A percentile compares a stretch with the other conserved stretches of the same genome.
Conservation (phyloP, 1,284 basidiomycete genomes). For the Irpex sp. region DNA sequence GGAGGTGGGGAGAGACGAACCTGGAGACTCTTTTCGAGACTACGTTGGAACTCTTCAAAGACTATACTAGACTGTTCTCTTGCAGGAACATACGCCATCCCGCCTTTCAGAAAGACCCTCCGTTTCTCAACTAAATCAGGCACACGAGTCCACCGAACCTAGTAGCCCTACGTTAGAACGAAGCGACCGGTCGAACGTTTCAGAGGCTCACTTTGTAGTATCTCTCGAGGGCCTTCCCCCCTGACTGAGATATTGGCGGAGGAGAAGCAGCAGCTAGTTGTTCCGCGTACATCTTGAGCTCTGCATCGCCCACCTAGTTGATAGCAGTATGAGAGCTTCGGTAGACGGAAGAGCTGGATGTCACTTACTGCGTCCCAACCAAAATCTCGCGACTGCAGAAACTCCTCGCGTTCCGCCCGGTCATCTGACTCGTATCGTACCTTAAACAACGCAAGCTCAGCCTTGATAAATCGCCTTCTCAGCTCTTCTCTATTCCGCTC, state of each 20-base stretch:
- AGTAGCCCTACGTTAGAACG: background rate
- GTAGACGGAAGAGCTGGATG: background rate
- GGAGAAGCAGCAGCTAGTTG: constrained; percentile 50
- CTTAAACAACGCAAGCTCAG: constrained; percentile 84
- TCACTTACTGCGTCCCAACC: constrained; percentile 67
- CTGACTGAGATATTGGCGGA: constrained; percentile 22
- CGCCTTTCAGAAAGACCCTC: constrained; percentile 76
- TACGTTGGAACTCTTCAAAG: constrained; percentile 81
- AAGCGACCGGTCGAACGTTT: background rate
- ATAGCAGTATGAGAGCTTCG: background rate
- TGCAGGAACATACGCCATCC: constrained; percentile 89
- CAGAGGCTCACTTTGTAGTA: constrained; percentile 63
- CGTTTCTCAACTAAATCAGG: constrained; percentile 89
- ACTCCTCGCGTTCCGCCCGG: constrained; percentile 57
- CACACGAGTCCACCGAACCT: constrained; percentile 86
- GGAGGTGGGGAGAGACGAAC: constrained; percentile 36
- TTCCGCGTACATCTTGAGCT: constrained; percentile 49
- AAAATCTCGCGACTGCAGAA: constrained; percentile 76
- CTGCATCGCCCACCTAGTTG: constrained; percentile 53
- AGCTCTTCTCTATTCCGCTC: constrained; percentile 78
- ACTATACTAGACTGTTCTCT: constrained; percentile 86
- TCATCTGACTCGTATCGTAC: constrained; percentile 81
- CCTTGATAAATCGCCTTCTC: constrained; percentile 84
- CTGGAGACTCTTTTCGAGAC: constrained; percentile 79
- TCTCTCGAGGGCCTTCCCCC: constrained; percentile 36